A percentile compares a stretch with the other conserved stretches of the same genome.
phyloP scores from a whole-genome alignment of 331 rosid species.

The Acacia pycnantha region DNA sequence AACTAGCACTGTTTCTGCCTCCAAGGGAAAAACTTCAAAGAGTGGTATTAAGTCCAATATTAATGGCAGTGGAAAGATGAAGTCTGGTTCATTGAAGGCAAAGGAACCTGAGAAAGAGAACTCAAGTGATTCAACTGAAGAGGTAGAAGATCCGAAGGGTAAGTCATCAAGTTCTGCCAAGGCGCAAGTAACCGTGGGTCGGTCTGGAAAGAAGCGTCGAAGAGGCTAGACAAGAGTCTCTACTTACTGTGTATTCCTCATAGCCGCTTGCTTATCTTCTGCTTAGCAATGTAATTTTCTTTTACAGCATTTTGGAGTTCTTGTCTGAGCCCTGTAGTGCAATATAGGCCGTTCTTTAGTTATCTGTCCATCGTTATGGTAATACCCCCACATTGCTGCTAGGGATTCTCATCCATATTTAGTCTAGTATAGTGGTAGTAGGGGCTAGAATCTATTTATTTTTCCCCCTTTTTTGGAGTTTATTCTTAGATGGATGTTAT shows the following conservation, averaged over 20 bases:
- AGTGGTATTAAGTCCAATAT: constrained; percentile 55
- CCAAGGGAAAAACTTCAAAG: constrained; percentile 53
- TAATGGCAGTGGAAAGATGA: constrained; percentile 52
- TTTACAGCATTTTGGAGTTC: constrained; percentile 22
- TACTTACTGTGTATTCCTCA: constrained; percentile 13
- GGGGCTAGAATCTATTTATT: constrained; percentile 36
- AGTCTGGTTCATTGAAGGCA: constrained; percentile 52
- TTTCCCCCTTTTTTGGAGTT: neutral
- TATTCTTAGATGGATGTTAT: constrained; percentile 47
- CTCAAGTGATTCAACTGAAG: constrained; percentile 37
- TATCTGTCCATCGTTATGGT: constrained; percentile 40
- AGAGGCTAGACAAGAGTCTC: constrained; percentile 45
- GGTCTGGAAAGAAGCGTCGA: constrained; percentile 73
- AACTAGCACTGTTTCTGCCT: constrained; percentile 39
- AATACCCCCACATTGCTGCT: constrained; percentile 44
- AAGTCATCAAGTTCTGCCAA: constrained; percentile 51
- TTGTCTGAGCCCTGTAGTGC: constrained; percentile 27
- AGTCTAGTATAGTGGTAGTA: constrained; percentile 52
- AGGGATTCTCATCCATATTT: constrained; percentile 41
- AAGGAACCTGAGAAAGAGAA: constrained; percentile 47
- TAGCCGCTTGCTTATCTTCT: constrained; percentile 26
- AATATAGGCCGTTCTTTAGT: constrained; percentile 38
- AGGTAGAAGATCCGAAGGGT: constrained; percentile 42
- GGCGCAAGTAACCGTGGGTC: constrained; percentile 45
- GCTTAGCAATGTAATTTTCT: constrained; percentile 23